A percentile compares a stretch with the other conserved stretches of the same genome.
Evolutionary conservation across 768 basidiomycete genomes (phyloP).

Genomic region (Fistulinella prunicolor): DNA sequence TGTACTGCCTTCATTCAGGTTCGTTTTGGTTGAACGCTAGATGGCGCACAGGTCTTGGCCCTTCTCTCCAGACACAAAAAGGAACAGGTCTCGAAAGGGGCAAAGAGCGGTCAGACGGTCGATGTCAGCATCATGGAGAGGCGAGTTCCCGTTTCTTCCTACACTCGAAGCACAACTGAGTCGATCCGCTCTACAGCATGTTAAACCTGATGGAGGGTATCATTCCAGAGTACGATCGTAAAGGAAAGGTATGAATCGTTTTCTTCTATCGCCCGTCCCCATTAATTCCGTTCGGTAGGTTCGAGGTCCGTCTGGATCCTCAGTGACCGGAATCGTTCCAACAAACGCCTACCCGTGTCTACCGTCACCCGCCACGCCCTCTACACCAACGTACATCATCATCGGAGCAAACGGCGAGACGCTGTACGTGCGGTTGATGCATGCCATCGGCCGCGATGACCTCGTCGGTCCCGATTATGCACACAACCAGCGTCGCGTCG

Average conservation of each 20-base stretch:
- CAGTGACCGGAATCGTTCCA: conserved; percentile 72
- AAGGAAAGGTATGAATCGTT: conserved; percentile 47
- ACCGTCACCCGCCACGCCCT: conserved; percentile 40
- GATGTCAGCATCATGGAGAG: conserved; percentile 77
- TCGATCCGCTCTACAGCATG: conserved; percentile 44
- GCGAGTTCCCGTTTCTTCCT: conserved; percentile 25
- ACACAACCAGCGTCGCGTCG: conserved; percentile 42
- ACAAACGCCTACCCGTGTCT: conserved; percentile 73
- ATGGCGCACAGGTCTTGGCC: conserved; percentile 49
- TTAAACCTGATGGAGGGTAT: conserved; percentile 76
- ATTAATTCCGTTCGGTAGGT: conserved; percentile 34
- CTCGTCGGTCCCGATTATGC: conserved; percentile 52
- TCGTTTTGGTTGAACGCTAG: neutral
- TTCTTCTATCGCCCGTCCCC: neutral
- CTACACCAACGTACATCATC: conserved; percentile 54
- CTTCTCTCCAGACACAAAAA: conserved; percentile 47
- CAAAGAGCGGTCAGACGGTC: conserved; percentile 49
- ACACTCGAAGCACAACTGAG: neutral
- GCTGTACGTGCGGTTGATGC: conserved; percentile 67
- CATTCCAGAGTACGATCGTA: conserved; percentile 72
- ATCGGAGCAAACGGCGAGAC: conserved; percentile 73
- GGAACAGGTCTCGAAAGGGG: conserved; percentile 26
- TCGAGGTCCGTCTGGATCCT: conserved; percentile 71
- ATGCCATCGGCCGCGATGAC: conserved; percentile 54
- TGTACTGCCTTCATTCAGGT: conserved; percentile 10